Evolutionary conservation across 176 grass and related monocot genomes (phyloP).

Genomic region (Guadua angustifolia): DNA sequence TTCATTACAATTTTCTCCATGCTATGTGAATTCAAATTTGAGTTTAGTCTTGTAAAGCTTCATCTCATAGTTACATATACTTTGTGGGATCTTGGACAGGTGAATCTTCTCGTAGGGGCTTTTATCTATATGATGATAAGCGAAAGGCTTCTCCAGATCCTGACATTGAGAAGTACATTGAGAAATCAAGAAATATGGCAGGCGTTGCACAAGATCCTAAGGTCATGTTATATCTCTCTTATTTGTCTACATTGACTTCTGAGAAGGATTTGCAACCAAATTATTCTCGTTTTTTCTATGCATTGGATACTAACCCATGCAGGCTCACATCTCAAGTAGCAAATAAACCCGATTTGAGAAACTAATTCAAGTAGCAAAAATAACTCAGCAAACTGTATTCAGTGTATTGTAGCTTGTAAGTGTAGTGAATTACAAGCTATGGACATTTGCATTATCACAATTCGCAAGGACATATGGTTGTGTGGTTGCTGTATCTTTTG

Average conservation of each 20-base stretch:
- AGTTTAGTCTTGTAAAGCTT: conserved; percentile 31
- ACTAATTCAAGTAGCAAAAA: background rate
- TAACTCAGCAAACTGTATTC: background rate
- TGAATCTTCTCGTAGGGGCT: conserved; percentile 69
- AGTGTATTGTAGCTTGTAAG: background rate
- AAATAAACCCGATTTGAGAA: background rate
- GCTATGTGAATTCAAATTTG: background rate
- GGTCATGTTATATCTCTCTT: conserved; percentile 56
- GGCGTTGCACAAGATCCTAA: conserved; percentile 62
- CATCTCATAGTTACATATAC: conserved; percentile 32
- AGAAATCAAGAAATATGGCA: conserved; percentile 75
- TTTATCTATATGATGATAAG: conserved; percentile 78
- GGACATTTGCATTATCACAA: background rate
- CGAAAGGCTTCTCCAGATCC: conserved; percentile 59
- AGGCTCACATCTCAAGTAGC: conserved; percentile 5
- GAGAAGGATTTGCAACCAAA: background rate
- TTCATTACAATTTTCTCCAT: background rate
- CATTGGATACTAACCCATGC: background rate
- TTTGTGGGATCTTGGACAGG: conserved; percentile 52
- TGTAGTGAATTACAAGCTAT: background rate
- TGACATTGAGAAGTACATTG: conserved; percentile 70
- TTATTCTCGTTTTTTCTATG: background rate
- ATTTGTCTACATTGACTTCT: background rate
- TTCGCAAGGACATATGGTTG: background rate
- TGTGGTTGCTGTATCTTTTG: background rate